A percentile compares a stretch with the other conserved stretches of the same genome.
Conservation (phyloP, 108 stramenopile species). For the Skeletonema costatum region DNA sequence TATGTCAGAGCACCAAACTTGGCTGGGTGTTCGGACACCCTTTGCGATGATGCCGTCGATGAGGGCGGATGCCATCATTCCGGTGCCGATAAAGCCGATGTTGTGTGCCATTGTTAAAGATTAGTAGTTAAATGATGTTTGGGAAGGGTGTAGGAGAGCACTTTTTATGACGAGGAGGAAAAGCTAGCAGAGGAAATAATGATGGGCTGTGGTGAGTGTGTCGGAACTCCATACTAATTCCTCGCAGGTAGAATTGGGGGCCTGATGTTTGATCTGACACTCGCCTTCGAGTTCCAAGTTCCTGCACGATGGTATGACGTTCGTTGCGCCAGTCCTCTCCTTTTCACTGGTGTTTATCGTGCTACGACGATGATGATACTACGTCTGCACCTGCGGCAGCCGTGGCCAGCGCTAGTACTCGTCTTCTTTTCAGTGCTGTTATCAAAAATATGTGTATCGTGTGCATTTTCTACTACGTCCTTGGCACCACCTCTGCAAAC, state of each 20-base stretch:
- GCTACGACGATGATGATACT: background rate
- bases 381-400: background rate
- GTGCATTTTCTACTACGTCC: background rate
- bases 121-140: background rate
- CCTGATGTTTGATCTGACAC: no score
- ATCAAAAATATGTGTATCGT: background rate
- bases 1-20: constrained; percentile 70
- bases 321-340: no score
- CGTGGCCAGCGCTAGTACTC: background rate
- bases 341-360: no score
- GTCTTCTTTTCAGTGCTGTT: background rate
- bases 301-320: no score
- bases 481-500: background rate
- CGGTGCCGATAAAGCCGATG: constrained; percentile 82
- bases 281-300: no score
- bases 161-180: no score
- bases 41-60: constrained; percentile 75
- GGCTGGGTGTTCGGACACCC: constrained; percentile 45
- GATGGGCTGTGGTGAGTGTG: background rate
- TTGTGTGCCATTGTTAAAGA: constrained; percentile 30
- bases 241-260: no score
- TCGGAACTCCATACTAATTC: no score
- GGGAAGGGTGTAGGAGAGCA: no score
- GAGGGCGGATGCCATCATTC: constrained; percentile 87
- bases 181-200: no score